Evolutionary conservation across 2,329 filamentous ascomycete genomes (phyloP), one percentile per base, ranked within the genome.

Genomic region (Leptosphaerulina australis): DNA sequence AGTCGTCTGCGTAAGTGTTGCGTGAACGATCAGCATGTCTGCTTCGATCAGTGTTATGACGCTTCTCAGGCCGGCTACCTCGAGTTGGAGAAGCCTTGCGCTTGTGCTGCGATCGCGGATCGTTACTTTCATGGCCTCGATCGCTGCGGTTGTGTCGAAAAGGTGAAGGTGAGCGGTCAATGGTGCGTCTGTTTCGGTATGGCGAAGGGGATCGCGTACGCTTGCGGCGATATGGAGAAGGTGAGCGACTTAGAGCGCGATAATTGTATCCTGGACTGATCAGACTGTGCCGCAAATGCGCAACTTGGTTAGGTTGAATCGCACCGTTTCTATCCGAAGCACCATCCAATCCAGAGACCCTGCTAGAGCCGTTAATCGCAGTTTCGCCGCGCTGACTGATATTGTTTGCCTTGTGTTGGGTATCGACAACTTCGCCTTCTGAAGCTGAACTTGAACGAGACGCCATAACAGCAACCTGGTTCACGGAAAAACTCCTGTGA

Each of bases 1-100:
- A 11, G n/a, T 45, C 36, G 14, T 51, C 85, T 76, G 87, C 85
- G 61, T 83, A 82, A 25, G 81, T 76, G 61, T 83, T 84, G 68
- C 83, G 83, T 66, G 86, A 79, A 30, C 81, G 73, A 61, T 88
- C 85, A 79, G 73, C 54, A 78, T 77, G 67, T 72, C 66, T 66
- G 45, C 49, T 53, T 43, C 57, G 62, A 62, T 68, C 64, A 58
- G 59, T 59, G 49, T 63, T 56, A 40, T 79, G 72, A 59, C 88
- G 83, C 74, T 92, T 92, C 64, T 82, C 82, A 29, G 63, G 61
- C 18, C 67, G 63, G 36, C 30, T 53, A 26, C 59, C 58, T 35
- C 60, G 66, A 12, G 63, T 60, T 26, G 61, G 62, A 9, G 66
- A 66, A 51, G 83, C 86, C 44, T 68, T 69, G 58, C 67, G 67